Percentiles rank a stretch among this genome's conserved stretches.
Conservation (phyloP, 1,139 yeast species). For the Candida neerlandica region DNA sequence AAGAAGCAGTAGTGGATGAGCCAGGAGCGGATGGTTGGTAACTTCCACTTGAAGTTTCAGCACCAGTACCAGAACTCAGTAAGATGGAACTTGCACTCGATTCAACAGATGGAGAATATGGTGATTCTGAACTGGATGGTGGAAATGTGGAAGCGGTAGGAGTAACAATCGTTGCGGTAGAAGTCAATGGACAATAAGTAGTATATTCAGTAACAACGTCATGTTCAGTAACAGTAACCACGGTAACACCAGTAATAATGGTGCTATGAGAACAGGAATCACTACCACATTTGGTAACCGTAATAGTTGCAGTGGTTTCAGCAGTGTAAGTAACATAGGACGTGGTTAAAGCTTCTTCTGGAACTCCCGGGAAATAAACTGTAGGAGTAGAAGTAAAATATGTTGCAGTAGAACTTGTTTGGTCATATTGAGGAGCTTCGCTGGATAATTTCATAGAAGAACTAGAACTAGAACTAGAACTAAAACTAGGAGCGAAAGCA, state of each 20-base stretch:
- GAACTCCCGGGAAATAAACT: neutral
- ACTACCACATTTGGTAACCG: slow-evolving; percentile 25
- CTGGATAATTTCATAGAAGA: neutral
- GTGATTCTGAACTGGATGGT: neutral
- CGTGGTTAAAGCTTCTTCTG: neutral
- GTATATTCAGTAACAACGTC: slow-evolving; percentile 23
- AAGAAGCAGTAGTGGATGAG: neutral
- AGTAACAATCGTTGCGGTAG: slow-evolving; percentile 14
- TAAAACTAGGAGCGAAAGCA: neutral
- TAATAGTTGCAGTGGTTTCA: slow-evolving; percentile 20
- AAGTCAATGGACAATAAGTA: slow-evolving; percentile 20
- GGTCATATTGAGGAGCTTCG: neutral
- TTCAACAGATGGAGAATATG: neutral
- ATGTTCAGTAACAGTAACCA: slow-evolving; percentile 23
- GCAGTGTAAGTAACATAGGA: slow-evolving; percentile 4
- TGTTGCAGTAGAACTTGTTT: neutral
- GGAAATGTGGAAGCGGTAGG: neutral
- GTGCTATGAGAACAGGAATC: slow-evolving; percentile 30
- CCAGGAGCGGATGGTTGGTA: neutral
- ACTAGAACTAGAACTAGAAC: neutral
- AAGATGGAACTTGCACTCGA: neutral
- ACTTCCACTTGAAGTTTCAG: neutral
- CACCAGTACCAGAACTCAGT: neutral
- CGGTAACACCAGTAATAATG: slow-evolving; percentile 40
- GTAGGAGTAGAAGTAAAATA: slow-evolving; percentile 17